These are phyloP conservation scores for Royoungia palumana DNA, from an alignment of 768 basidiomycete genomes.

Conservation along the genomic window DNA sequence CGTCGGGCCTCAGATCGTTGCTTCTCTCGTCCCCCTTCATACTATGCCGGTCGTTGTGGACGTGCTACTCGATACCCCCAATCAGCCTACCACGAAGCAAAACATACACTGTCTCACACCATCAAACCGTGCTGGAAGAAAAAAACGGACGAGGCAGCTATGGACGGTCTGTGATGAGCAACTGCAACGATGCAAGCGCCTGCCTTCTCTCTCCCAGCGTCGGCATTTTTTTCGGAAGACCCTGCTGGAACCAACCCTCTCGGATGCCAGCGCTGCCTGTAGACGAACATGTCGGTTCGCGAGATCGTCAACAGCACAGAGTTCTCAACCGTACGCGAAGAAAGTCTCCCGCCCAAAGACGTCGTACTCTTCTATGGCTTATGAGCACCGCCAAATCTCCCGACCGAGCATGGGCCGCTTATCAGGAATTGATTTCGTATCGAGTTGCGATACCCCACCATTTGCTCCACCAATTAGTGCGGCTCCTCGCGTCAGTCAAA, in stretches of 20 bases:
- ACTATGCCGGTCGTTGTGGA: constrained; percentile 30
- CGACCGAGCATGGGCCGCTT: constrained; percentile 43
- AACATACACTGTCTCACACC: constrained; percentile 2
- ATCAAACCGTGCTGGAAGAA: background rate
- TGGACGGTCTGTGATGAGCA: background rate
- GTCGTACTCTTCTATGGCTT: constrained; percentile 28
- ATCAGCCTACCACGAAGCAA: constrained; percentile 1
- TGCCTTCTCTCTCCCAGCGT: background rate
- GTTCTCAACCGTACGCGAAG: constrained; percentile 2
- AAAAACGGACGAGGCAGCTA: background rate
- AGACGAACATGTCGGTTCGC: constrained; percentile 6
- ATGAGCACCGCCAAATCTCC: constrained; percentile 33
- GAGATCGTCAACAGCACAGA: constrained; percentile 1
- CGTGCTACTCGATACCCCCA: constrained; percentile 6
- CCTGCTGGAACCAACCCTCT: background rate
- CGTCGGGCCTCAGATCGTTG: constrained; percentile 59
- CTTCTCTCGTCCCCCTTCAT: constrained; percentile 27
- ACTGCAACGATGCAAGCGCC: background rate
- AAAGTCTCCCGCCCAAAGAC: constrained; percentile 20
- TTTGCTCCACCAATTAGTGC: constrained; percentile 59
- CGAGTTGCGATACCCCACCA: constrained; percentile 27
- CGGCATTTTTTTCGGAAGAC: background rate
- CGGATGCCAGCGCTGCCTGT: background rate
- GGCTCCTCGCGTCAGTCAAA: constrained; percentile 50
- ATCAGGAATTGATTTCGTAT: constrained; percentile 32